These are phyloP conservation scores for Tripidium arundinaceum DNA, from an alignment of 202 grass and related monocot genomes.

Conservation along the genomic window DNA sequence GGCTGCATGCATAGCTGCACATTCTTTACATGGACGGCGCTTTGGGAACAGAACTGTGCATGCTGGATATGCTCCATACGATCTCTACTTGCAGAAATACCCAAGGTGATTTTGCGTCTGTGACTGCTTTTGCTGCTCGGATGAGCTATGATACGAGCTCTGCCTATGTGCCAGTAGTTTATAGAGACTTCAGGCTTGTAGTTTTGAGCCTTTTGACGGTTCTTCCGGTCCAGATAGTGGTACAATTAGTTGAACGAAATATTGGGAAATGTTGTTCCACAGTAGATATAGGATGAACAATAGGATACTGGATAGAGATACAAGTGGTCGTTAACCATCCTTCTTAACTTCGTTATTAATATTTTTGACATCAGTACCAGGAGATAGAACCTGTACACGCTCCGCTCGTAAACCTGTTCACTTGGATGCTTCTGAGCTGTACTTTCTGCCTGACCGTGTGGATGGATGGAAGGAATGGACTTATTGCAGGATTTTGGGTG, in stretches of 20 bases:
- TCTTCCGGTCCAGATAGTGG: background rate
- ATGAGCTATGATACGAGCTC: background rate
- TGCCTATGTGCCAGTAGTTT: background rate
- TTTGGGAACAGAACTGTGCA: conserved; percentile 47
- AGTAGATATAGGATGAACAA: background rate
- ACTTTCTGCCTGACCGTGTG: background rate
- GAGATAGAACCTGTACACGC: background rate
- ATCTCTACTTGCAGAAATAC: conserved; percentile 59
- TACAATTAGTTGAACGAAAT: conserved; percentile 12
- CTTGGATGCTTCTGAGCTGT: background rate
- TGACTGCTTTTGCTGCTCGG: background rate
- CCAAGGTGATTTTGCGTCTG: conserved; percentile 31
- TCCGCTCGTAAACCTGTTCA: too few relatives aligned
- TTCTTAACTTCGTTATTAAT: background rate
- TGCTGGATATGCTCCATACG: conserved; percentile 51
- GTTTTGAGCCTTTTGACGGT: background rate
- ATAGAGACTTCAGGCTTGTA: background rate
- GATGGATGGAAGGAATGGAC: background rate
- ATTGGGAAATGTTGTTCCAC: background rate
- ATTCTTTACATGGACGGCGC: conserved; percentile 69
- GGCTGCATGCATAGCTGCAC: conserved; percentile 57
- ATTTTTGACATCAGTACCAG: background rate
- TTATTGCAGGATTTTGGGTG: background rate
- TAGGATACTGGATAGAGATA: background rate
- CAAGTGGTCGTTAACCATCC: background rate